Conservation (phyloP, 257 asterid genomes). For the Gentiana dahurica region DNA sequence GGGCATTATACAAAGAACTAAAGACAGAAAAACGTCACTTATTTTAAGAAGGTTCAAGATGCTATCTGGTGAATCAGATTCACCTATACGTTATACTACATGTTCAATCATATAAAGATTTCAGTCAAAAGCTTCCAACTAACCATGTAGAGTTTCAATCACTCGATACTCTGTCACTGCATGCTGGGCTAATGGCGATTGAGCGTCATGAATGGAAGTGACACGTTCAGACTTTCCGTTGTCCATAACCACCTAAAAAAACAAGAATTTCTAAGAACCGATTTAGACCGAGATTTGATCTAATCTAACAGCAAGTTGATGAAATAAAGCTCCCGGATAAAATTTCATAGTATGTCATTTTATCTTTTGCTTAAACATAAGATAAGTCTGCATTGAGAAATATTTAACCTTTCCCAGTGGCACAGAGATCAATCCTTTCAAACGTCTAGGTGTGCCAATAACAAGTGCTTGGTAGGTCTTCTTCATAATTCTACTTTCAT, state of each 20-base stretch:
- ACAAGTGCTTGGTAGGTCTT: conserved; percentile 92
- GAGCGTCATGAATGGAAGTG: conserved; percentile 41
- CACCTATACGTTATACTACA: neutral
- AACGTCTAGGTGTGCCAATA: conserved; percentile 81
- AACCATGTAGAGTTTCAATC: conserved; percentile 49
- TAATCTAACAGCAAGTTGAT: neutral
- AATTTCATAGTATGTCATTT: neutral
- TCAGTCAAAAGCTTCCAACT: conserved; percentile 15
- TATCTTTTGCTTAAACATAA: neutral
- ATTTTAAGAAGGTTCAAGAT: no score
- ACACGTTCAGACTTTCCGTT: conserved; percentile 78
- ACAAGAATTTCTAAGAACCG: neutral
- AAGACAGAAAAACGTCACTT: neutral
- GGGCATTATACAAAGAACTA: neutral
- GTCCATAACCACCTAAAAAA: conserved; percentile 59
- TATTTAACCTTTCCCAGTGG: conserved; percentile 69
- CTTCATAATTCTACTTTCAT: conserved; percentile 30
- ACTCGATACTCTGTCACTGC: conserved; percentile 77
- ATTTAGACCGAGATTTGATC: no score
- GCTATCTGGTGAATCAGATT: no score
- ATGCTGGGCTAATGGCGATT: conserved; percentile 48
- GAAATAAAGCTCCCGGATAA: neutral
- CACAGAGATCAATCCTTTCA: conserved; percentile 50
- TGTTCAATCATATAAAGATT: conserved; percentile 1
- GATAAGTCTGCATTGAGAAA: neutral